Conservation (phyloP, 805 yeast genomes). For the Starmerella bombi region DNA sequence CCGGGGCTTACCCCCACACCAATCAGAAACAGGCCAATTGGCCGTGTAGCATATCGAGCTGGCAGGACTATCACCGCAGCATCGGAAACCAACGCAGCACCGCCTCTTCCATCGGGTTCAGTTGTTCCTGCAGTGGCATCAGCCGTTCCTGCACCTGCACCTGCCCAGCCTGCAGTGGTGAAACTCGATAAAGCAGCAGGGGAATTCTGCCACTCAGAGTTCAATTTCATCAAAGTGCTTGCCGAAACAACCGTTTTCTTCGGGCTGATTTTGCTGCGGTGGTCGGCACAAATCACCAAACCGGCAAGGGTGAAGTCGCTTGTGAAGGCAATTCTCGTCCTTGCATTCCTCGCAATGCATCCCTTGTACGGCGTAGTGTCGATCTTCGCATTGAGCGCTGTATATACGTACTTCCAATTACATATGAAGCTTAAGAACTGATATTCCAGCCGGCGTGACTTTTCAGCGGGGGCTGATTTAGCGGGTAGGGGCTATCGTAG, state of each 20-base stretch:
- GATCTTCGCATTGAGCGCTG: background rate
- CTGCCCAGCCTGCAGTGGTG: background rate
- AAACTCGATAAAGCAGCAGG: slow-evolving; percentile 6
- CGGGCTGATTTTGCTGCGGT: slow-evolving; percentile 12
- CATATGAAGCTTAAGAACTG: background rate
- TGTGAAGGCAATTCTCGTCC: slow-evolving; percentile 9
- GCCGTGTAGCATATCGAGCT: background rate
- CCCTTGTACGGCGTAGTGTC: slow-evolving; percentile 11
- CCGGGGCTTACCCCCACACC: background rate
- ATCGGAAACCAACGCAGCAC: background rate
- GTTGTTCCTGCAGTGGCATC: background rate
- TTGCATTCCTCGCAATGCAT: slow-evolving; percentile 11
- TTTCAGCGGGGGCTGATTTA: too few relatives aligned
- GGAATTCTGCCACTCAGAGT: slow-evolving; percentile 4
- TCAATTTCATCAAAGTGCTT: slow-evolving; percentile 7
- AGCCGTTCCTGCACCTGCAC: background rate
- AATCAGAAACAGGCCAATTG: background rate
- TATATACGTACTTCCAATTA: slow-evolving; percentile 5
- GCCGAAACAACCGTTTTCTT: slow-evolving; percentile 16
- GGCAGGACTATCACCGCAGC: background rate
- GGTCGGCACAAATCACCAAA: slow-evolving; percentile 9
- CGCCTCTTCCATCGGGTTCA: background rate
- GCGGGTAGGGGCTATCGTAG: too few relatives aligned
- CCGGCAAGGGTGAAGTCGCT: slow-evolving; percentile 4
- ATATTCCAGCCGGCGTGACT: too few relatives aligned